Percentiles rank a stretch among this genome's conserved stretches.
Conservation (phyloP, 441 rosid genomes). For the Arabidopsis hybrid region DNA sequence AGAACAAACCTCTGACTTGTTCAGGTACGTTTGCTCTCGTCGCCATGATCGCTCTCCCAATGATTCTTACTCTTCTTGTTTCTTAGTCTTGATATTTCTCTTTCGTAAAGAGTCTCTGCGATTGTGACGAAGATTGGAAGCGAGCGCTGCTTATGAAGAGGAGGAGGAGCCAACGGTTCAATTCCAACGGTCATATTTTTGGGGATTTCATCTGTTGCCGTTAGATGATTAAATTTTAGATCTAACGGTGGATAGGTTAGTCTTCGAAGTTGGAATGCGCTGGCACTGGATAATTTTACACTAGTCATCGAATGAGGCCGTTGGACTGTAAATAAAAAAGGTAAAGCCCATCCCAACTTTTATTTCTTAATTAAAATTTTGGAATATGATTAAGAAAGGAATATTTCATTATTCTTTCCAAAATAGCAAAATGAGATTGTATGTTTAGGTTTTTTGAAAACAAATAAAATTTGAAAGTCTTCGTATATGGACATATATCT, state of each 20-base stretch:
- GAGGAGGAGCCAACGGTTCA: slow-evolving; percentile 55
- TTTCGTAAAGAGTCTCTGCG: slow-evolving; percentile 27
- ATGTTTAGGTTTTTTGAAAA: neutral
- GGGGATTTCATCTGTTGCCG: slow-evolving; percentile 44
- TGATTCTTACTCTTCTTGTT: slow-evolving; percentile 24
- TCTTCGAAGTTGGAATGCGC: slow-evolving; percentile 21
- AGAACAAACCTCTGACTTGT: slow-evolving; percentile 41
- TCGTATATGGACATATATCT: neutral
- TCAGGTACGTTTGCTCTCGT: slow-evolving; percentile 45
- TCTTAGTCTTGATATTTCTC: slow-evolving; percentile 11
- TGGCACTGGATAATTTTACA: slow-evolving; percentile 15
- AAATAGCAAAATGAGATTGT: neutral
- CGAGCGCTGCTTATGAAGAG: slow-evolving; percentile 54
- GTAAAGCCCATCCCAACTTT: slow-evolving; percentile 16
- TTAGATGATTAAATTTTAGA: slow-evolving; percentile 53
- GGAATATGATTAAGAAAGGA: neutral
- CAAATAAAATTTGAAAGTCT: no score
- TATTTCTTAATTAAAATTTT: neutral
- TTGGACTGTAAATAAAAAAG: slow-evolving; percentile 27
- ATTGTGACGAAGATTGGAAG: neutral
- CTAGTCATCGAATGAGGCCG: slow-evolving; percentile 8
- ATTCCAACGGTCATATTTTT: slow-evolving; percentile 76
- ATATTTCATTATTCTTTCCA: neutral
- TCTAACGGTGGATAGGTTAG: slow-evolving; percentile 28
- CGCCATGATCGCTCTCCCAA: slow-evolving; percentile 33